phyloP scores from a whole-genome alignment of 305 asterid species.

The Lippia alba region DNA sequence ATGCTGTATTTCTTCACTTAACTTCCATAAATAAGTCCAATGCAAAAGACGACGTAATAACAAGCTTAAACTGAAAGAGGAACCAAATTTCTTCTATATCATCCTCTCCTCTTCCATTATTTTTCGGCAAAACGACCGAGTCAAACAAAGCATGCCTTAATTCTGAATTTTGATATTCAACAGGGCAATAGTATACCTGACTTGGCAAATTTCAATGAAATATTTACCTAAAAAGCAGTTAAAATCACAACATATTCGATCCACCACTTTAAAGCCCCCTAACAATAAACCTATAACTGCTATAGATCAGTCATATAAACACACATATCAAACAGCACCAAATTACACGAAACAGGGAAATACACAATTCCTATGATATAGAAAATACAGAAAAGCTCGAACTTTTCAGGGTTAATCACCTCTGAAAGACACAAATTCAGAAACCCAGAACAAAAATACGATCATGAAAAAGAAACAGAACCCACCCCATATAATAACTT shows the following conservation, averaged over 20 bases:
- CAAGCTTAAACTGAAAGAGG: neutral
- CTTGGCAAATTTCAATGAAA: neutral
- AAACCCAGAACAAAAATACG: slow-evolving; percentile 26
- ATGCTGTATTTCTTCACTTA: slow-evolving; percentile 1
- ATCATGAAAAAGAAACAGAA: slow-evolving; percentile 22
- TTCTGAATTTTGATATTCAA: neutral
- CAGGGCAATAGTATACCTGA: too few species aligned
- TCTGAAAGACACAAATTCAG: slow-evolving; percentile 20
- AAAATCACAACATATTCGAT: slow-evolving; percentile 25
- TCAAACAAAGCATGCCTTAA: slow-evolving; percentile 5
- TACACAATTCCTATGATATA: neutral
- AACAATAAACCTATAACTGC: neutral
- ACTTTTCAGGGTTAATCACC: slow-evolving; percentile 24
- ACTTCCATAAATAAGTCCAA: slow-evolving; percentile 21
- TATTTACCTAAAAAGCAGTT: neutral
- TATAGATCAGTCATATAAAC: slow-evolving; percentile 1
- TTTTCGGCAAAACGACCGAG: neutral
- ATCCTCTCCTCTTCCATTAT: neutral
- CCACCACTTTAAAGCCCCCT: neutral
- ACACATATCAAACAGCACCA: neutral
- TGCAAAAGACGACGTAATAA: neutral
- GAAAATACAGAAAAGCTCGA: slow-evolving; percentile 14
- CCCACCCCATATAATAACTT: slow-evolving; percentile 8
- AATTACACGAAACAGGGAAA: slow-evolving; percentile 14
- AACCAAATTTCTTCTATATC: neutral